Evolutionary conservation across 208 protist genomes (phyloP).

Genomic region (Leishmania mexicana): DNA sequence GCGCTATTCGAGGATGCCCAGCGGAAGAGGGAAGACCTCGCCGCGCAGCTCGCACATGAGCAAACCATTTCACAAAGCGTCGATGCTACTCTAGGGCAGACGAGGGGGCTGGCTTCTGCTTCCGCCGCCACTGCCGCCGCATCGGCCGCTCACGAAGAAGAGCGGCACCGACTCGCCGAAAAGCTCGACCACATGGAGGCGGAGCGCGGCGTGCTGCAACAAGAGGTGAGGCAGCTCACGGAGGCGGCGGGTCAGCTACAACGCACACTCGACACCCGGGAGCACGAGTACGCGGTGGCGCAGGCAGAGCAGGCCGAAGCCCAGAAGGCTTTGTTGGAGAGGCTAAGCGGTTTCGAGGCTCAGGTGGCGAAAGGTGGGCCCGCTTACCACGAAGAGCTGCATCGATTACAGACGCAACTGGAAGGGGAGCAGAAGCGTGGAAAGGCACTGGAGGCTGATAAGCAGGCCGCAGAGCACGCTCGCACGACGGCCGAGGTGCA

Average conservation of each 20-base stretch:
- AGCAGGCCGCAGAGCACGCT: background rate
- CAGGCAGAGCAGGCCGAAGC: slow-evolving; percentile 2
- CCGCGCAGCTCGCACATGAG: slow-evolving; percentile 48
- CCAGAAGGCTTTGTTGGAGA: slow-evolving; percentile 5
- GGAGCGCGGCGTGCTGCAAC: background rate
- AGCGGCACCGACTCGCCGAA: background rate
- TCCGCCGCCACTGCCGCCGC: slow-evolving; percentile 5
- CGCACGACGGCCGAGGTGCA: slow-evolving; percentile 11
- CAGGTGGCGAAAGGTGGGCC: background rate
- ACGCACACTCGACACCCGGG: background rate
- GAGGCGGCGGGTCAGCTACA: slow-evolving; percentile 1
- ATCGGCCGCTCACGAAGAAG: background rate
- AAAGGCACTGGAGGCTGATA: background rate
- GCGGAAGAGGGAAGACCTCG: slow-evolving; percentile 37
- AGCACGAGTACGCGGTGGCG: slow-evolving; percentile 8
- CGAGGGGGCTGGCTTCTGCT: slow-evolving; percentile 16
- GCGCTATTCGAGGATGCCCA: background rate
- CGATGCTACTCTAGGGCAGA: slow-evolving; percentile 36
- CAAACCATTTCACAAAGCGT: slow-evolving; percentile 11
- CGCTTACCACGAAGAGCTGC: background rate
- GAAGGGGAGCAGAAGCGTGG: background rate
- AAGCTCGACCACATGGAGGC: background rate
- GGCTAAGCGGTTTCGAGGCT: background rate
- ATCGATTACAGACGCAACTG: slow-evolving; percentile 1
- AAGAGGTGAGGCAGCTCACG: slow-evolving; percentile 13